Evolutionary conservation across 2,329 filamentous ascomycete species (phyloP), one percentile per base, ranked within the genome.

Genomic region (Penicillium sumatraense): DNA sequence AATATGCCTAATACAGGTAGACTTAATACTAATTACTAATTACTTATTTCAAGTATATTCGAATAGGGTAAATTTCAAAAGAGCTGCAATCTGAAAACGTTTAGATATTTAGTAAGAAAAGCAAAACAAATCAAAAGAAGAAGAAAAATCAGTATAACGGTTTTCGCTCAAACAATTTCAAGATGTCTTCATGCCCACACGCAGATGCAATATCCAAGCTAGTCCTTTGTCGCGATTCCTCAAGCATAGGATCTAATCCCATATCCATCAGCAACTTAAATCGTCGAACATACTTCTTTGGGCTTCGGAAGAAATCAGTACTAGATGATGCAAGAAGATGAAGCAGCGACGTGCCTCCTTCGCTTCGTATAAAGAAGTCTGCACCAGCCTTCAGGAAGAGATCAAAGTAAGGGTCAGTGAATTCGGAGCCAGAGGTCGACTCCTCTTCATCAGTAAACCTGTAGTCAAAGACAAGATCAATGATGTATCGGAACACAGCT

Each of bases 231-330:
- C 40, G 45, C 14, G 26, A 21, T 57, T 63, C 60, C 36, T 61
- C 60, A 6, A 47, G 9, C 59, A 63, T 61, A 33, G 60, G 60
- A 49, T 63, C 56, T 27, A 61, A 51, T 14, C 56, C 54, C 18
- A 48, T 29, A 41, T 20, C 27, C 35, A 48, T 59, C n/a, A 59
- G 51, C 13, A 42, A 47, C 42, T 59, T 51, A 45, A 59, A 59
- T 18, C 40, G 41, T 7, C 18, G n/a, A 21, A 53, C 46, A 46
- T 21, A 5, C 38, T 41, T 41, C 20, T 23, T 4, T 4, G 14
- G 20, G 2, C 35, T 6, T 7, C n/a, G n/a, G 16, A 23, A 23
- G 20, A 20, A 41, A 21, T n/a, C n/a, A n/a, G n/a, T n/a, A n/a
- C n/a, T n/a, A n/a, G n/a, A n/a, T n/a, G n/a, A n/a, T n/a, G 49